Evolutionary conservation across 2,329 filamentous ascomycete species (phyloP), one percentile per base, ranked within the genome.

Genomic region (Arachnomyces sp.): DNA sequence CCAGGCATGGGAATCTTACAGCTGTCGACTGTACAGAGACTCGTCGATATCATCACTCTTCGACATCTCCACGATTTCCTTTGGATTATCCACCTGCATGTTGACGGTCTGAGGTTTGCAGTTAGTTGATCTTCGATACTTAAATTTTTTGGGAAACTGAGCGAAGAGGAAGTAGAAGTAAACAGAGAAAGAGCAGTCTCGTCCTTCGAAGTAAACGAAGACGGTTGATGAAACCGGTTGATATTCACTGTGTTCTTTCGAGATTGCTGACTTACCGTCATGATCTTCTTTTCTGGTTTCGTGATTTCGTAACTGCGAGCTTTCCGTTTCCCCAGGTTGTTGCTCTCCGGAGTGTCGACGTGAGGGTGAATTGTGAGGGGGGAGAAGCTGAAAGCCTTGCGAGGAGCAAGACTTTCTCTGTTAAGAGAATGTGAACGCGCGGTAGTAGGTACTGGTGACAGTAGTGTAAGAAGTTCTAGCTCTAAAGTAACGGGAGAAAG

Each of bases 41-140:
- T 82, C 78, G 53, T 82, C 78, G 52, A 82, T 82, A 52, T 81
- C 78, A 51, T 75, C 76, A 53, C 75, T 69, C 55, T 79, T 79
- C 52, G 79, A 71, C 66, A 75, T 69, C 61, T 78, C 73, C 44
- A 75, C 70, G 36, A 73, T 74, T 50, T 73, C 70, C 48, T 72
- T 66, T 47, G 74, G 71, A 50, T 68, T 72, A 56, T 80, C 77
- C 53, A 80, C 67, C 55, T 81, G 73, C 77, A 81, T 81, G 48
- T 71, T 75, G 55, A 57, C 52, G 65, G 74, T 73, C 68, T 75
- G 17, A 39, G 18, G 38, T 47, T 6, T 44, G 39, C 21, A 36
- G 44, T 35, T 35, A 39, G 32, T 28, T 52, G 35, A 31, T 44
- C 16, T 39, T 25, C 21, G 21, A 31, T 34, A 28, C 12, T 18